Evolutionary conservation across 129 eudicot genomes (phyloP), one percentile per base, ranked within the genome.

Genomic region (Centella asiatica): DNA sequence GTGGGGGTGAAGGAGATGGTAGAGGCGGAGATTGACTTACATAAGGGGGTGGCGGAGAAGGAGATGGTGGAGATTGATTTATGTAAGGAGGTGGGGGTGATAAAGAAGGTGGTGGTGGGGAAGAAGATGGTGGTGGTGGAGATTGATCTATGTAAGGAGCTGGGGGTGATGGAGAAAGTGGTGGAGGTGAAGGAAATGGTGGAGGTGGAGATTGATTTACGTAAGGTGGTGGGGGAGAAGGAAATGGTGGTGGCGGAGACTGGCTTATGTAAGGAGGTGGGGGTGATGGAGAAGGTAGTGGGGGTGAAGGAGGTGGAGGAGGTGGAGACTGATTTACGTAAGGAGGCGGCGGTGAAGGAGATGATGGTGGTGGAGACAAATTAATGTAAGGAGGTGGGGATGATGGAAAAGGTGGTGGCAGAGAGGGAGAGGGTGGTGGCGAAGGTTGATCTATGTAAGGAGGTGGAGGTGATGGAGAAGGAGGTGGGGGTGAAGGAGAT

Each of bases 341-440:
- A 25, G 59, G 59, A 8, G 59, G 59, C 0, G 59, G 59, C 0
- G 59, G 64, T 8, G 64, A 58, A 0, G 58, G 58, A 0, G 33
- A 52, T 3, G 58, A 34, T 13, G 58, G 47, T 20, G 64, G 64
- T 19, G 47, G 47, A 0, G 64, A 58, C 3, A 33, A 19, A 8
- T 58, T 33, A 2, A 36, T 20, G 17, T 58, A 53, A 1, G 64
- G 64, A 1, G 64, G 64, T 0, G 64, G 64, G 0, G 64, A 46
- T 3, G 64, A 52, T 2, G 58, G 34, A 1, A 34, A 52, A 10
- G 64, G 64, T n/a, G 64, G 64, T 20, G 64, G 64, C 11, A 46
- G 64, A 20, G 64, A 58, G 39, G 36, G 59, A 11, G 59, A 53
- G 0, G 59, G 59, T 3, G 59, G 59, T 10, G 59, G 59, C 0